Evolutionary conservation across 2,329 filamentous ascomycete species (phyloP).

Genomic region (Fusarium sp.): DNA sequence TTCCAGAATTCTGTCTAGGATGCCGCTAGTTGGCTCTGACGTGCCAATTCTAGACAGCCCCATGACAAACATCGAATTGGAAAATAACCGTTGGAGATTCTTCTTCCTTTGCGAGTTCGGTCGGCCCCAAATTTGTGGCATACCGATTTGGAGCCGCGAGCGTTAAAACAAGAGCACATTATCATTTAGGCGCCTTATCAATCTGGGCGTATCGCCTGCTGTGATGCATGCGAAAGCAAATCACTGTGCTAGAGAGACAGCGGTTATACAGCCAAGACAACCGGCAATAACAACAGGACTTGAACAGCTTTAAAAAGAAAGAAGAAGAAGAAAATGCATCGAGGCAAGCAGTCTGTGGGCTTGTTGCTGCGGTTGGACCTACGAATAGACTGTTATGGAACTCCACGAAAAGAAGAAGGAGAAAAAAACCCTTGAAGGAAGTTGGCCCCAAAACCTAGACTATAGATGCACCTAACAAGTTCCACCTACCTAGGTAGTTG

Average conservation of each 20-base stretch:
- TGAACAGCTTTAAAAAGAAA: neutral
- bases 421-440: neutral
- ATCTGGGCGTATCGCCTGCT: constrained; percentile 35
- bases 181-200: neutral
- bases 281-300: neutral
- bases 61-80: constrained; percentile 43
- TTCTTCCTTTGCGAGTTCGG: constrained; percentile 17
- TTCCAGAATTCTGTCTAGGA: constrained; percentile 45
- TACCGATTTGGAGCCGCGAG: constrained; percentile 28
- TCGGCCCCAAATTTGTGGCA: constrained; percentile 3
- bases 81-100: constrained; percentile 18
- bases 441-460: constrained; percentile 1
- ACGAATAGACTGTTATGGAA: constrained; percentile 4
- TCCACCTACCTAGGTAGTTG: constrained; percentile 2
- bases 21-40: constrained; percentile 43
- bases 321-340: neutral
- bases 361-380: neutral
- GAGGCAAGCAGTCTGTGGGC: constrained; percentile 7
- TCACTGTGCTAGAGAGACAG: constrained; percentile 1
- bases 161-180: constrained; percentile 13
- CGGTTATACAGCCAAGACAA: constrained; percentile 5
- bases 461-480: constrained; percentile 11
- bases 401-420: constrained; percentile 4
- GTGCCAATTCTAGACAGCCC: constrained; percentile 38
- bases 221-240: constrained; percentile 9